phyloP scores from a whole-genome alignment of 2,329 filamentous ascomycete species.

The Neonectria punicea region DNA sequence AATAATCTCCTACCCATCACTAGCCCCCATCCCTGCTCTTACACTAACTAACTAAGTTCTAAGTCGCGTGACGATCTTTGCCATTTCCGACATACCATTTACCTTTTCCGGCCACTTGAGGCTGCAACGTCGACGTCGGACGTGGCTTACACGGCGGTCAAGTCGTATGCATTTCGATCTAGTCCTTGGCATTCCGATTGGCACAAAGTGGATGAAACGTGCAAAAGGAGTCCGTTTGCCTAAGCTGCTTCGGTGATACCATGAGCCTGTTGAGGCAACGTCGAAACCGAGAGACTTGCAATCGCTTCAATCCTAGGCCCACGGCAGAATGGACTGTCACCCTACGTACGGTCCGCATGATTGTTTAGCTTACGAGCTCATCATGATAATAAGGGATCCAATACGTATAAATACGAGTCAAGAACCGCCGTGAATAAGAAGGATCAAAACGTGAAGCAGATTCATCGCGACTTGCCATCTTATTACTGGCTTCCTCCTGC shows the following conservation, averaged over 20 bases:
- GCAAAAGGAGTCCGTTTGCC: neutral
- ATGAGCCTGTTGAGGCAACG: neutral
- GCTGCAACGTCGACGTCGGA: neutral
- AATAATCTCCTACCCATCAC: neutral
- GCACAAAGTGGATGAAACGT: neutral
- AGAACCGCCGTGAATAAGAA: neutral
- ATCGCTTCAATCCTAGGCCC: neutral
- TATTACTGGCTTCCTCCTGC: neutral
- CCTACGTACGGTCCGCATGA: neutral
- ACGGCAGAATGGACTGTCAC: neutral
- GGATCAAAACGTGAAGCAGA: neutral
- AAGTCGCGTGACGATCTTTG: neutral
- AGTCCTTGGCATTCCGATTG: neutral
- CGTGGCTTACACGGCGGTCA: neutral
- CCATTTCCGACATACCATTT: neutral
- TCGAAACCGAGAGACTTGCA: neutral
- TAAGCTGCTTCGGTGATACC: conserved; percentile 13
- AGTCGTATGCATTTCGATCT: neutral
- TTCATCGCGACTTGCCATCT: neutral
- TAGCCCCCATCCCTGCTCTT: neutral
- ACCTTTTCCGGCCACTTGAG: neutral
- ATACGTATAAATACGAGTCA: conserved; percentile 17
- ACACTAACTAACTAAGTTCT: no score
- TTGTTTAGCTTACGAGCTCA: neutral
- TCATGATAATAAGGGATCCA: neutral